A percentile compares a stretch with the other conserved stretches of the same genome.
Conservation (phyloP, 2,329 filamentous ascomycete species). For the Magnaporthales sp. region DNA sequence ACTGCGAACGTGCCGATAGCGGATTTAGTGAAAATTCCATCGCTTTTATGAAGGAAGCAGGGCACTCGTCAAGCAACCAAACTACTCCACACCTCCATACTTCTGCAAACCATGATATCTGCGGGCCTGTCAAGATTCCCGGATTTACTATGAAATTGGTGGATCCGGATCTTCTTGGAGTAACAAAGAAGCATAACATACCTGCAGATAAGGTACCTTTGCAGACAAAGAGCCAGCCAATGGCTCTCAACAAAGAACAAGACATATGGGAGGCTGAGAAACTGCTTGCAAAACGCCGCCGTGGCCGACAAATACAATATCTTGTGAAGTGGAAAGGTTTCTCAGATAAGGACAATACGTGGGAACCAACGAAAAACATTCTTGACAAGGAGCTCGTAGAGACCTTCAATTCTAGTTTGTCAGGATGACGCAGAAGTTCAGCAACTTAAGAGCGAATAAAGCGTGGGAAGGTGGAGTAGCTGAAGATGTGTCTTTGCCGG, state of each 20-base stretch:
- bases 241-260: conserved; percentile 7
- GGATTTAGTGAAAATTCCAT: not conserved
- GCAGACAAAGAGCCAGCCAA: conserved; percentile 1
- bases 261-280: conserved; percentile 11
- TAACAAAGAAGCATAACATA: not conserved
- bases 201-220: not conserved
- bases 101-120: not conserved
- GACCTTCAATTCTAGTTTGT: not conserved
- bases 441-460: not conserved
- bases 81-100: not conserved
- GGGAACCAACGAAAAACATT: not conserved
- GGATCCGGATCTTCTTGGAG: not conserved
- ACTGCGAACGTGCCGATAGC: too few relatives aligned
- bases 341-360: conserved; percentile 12
- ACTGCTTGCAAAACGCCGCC: conserved; percentile 14
- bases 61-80: not conserved
- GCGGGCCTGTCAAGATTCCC: not conserved
- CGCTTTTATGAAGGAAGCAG: not conserved
- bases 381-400: too few relatives aligned
- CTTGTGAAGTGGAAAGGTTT: conserved; percentile 16
- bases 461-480: too few relatives aligned
- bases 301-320: conserved; percentile 12
- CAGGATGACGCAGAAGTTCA: not conserved
- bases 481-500: too few relatives aligned
- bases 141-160: not conserved